Evolutionary conservation across 768 basidiomycete species (phyloP).

Genomic region (Phlebiopsis flavidoalba): DNA sequence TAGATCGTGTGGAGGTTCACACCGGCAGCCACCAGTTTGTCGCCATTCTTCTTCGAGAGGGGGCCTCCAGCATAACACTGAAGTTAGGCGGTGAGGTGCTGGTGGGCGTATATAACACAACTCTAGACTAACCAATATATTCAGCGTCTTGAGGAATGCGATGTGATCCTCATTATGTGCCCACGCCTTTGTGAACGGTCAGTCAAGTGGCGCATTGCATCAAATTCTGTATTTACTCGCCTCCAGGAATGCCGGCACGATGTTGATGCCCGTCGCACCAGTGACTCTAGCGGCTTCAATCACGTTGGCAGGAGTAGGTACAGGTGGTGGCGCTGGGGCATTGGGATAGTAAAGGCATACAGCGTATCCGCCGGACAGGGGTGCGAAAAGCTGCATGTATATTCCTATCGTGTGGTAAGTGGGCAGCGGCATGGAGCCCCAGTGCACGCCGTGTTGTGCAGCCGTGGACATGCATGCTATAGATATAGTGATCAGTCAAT

Average conservation of each 20-base stretch:
- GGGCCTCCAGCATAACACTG: constrained; percentile 6
- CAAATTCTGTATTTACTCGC: constrained; percentile 6
- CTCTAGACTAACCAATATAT: neutral
- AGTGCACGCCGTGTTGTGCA: constrained; percentile 7
- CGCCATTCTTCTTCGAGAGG: neutral
- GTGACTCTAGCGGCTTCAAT: constrained; percentile 10
- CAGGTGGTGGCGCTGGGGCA: constrained; percentile 16
- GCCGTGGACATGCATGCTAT: constrained; percentile 4
- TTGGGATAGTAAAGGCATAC: constrained; percentile 20
- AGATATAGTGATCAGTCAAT: neutral
- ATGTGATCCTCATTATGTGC: constrained; percentile 4
- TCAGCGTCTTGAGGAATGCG: neutral
- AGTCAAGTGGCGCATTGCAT: neutral
- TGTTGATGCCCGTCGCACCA: constrained; percentile 5
- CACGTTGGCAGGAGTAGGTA: constrained; percentile 19
- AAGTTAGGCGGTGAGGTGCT: neutral
- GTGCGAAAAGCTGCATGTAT: neutral
- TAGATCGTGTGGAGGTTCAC: constrained; percentile 1
- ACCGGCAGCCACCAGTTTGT: constrained; percentile 8
- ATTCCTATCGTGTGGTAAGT: constrained; percentile 19
- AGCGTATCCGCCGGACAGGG: constrained; percentile 10
- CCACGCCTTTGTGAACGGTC: constrained; percentile 1
- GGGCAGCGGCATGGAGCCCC: constrained; percentile 17
- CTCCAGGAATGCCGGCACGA: constrained; percentile 25
- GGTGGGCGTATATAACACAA: neutral